Base-by-base conservation (phyloP, 164 flowering plant species). In the Stephania japonica region DNA sequence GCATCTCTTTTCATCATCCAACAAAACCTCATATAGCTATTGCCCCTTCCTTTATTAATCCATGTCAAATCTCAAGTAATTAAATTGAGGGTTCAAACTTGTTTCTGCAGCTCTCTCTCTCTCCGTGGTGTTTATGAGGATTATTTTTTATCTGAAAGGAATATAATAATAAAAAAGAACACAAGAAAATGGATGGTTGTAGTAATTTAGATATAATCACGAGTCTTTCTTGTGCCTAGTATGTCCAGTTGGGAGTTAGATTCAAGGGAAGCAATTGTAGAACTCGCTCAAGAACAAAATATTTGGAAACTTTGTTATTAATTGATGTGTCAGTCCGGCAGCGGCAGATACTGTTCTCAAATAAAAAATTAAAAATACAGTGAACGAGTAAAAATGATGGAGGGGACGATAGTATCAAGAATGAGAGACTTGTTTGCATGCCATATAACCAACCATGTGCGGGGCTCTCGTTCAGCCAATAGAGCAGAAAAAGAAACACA, bases 391-490 rank as follows among this genome's bases (percentile, higher is more conserved):
- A 70, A 68, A 71, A 68, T 70, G n/a, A n/a, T 71, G 64, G 47
- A 62, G 5, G n/a, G 53, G 49, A 16, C 71, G 80, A 78, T 78
- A 71, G 68, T 2, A 78, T 68, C 80, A 73, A 75, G 67, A 71
- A 47, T 47, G 32, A n/a, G 44, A 42, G 41, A 27, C n/a, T n/a
- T n/a, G n/a, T n/a, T n/a, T n/a, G n/a, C 49, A n/a, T 12, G 61
- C 10, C 21, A 26, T 25, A 63, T 76, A 76, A 38, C 44, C 67
- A 67, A 19, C 42, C 38, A 70, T 62, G 65, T 5, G 47, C 26
- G 18, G 3, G 42, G 16, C 18, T 2, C 11, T 24, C 27, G n/a
- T 25, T 62, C 42, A 25, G 14, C 42, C 27, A 49, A 53, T 26
- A 38, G 18, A 69, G 61, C 14, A 43, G 50, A 8, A n/a, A n/a